Evolutionary conservation across 2,329 filamentous ascomycete genomes (phyloP).

Genomic region (Epichloe bromicola): DNA sequence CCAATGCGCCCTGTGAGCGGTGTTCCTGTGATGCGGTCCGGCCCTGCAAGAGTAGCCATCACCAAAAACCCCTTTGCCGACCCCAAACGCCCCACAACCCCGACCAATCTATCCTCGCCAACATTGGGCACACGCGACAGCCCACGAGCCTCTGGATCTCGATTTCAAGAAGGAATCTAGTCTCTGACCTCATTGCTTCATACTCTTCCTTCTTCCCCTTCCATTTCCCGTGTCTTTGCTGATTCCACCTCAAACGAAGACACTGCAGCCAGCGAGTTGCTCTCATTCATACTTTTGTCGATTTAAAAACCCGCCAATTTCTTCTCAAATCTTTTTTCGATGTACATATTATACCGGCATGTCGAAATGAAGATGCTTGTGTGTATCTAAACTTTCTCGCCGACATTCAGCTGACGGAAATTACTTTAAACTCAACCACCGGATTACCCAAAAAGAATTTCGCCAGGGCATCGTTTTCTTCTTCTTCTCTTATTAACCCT

Average conservation of each 20-base stretch:
- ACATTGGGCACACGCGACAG: conserved; percentile 22
- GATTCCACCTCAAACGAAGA: not conserved
- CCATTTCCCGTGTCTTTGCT: not conserved
- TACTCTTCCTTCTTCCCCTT: not conserved
- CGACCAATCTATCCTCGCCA: conserved; percentile 18
- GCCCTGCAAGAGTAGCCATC: conserved; percentile 51
- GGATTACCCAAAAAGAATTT: not conserved
- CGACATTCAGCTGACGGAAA: not conserved
- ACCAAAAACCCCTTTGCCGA: conserved; percentile 37
- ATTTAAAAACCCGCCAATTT: not conserved
- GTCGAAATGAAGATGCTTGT: conserved; percentile 1
- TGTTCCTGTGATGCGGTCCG: conserved; percentile 46
- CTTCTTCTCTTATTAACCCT: not conserved
- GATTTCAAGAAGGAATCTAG: conserved; percentile 30
- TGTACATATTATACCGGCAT: conserved; percentile 5
- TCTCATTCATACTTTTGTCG: not conserved
- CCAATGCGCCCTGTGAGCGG: conserved; percentile 50
- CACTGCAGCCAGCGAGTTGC: not conserved
- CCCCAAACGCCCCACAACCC: conserved; percentile 14
- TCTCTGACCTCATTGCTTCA: not conserved
- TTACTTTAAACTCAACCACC: not conserved
- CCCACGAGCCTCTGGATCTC: conserved; percentile 22
- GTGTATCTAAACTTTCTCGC: not conserved
- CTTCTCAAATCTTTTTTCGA: not conserved
- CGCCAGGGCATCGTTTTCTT: not conserved